Conservation (phyloP, 2,329 filamentous ascomycete genomes). For the Diaporthe citriasiana region DNA sequence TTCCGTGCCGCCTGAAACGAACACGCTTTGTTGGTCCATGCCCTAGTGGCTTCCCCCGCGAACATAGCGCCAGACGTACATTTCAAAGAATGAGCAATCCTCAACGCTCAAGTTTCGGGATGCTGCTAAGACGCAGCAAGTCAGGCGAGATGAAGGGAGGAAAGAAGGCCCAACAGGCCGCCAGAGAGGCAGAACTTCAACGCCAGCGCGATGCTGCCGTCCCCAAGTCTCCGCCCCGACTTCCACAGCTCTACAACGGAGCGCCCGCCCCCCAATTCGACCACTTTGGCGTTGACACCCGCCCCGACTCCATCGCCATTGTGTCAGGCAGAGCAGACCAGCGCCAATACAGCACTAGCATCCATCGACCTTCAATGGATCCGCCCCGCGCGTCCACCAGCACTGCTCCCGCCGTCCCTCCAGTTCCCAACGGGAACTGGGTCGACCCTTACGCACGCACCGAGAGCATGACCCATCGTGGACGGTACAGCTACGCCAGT, state of each 20-base stretch:
- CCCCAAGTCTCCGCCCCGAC: conserved; percentile 63
- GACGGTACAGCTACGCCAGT: conserved; percentile 96
- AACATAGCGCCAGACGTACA: conserved; percentile 8
- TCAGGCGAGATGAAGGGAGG: conserved; percentile 74
- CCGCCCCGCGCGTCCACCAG: conserved; percentile 56
- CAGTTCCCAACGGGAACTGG: conserved; percentile 72
- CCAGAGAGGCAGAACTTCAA: conserved; percentile 65
- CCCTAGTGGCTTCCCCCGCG: conserved; percentile 44
- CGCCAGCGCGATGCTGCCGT: conserved; percentile 64
- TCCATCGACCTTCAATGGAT: conserved; percentile 68
- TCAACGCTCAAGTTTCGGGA: conserved; percentile 64
- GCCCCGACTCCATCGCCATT: conserved; percentile 74
- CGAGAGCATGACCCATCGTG: conserved; percentile 97
- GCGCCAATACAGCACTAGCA: conserved; percentile 49
- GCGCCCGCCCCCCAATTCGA: conserved; percentile 60
- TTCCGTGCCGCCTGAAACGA: conserved; percentile 45
- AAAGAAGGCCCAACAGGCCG: conserved; percentile 71
- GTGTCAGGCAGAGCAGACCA: conserved; percentile 63
- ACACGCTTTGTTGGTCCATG: conserved; percentile 15
- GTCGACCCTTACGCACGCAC: conserved; percentile 85
- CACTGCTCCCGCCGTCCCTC: conserved; percentile 64
- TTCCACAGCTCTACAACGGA: conserved; percentile 66
- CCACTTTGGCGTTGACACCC: conserved; percentile 70
- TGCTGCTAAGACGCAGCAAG: conserved; percentile 77
- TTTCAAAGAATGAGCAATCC: conserved; percentile 52